Evolutionary conservation across 1,139 yeast species (phyloP).

Genomic region (Protomyces lactucae-debilis): DNA sequence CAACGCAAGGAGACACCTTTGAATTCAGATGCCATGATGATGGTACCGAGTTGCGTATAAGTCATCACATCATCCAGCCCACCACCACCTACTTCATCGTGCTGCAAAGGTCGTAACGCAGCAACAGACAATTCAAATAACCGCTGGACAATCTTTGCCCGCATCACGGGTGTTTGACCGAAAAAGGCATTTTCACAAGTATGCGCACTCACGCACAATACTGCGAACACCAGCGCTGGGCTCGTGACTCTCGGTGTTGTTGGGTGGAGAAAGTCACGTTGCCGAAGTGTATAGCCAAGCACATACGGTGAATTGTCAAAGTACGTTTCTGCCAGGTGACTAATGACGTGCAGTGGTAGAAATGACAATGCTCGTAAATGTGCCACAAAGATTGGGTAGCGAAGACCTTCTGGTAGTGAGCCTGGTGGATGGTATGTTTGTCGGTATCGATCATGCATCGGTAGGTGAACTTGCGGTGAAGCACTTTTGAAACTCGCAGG

Average conservation of each 20-base stretch:
- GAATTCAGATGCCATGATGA: conserved; percentile 44
- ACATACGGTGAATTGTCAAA: conserved; percentile 40
- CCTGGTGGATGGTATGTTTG: not conserved
- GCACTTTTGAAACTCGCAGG: not conserved
- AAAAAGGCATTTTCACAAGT: conserved; percentile 43
- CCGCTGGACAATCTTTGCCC: conserved; percentile 36
- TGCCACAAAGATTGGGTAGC: conserved; percentile 37
- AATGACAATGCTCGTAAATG: conserved; percentile 35
- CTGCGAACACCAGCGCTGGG: conserved; percentile 39
- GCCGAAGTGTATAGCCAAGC: conserved; percentile 37
- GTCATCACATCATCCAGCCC: conserved; percentile 44
- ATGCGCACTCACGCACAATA: conserved; percentile 42
- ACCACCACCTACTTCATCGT: conserved; percentile 36
- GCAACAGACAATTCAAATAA: conserved; percentile 37
- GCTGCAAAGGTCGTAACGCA: conserved; percentile 33
- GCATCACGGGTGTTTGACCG: conserved; percentile 37
- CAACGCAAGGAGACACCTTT: conserved; percentile 43
- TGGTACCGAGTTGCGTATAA: conserved; percentile 42
- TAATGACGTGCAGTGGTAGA: conserved; percentile 40
- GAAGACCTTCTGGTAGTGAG: conserved; percentile 8
- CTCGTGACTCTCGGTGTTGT: conserved; percentile 38
- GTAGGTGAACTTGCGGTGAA: not conserved
- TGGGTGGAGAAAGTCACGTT: conserved; percentile 33
- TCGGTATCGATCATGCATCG: not conserved
- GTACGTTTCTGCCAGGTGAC: conserved; percentile 42